Percentiles rank a stretch among this genome's conserved stretches.
Evolutionary conservation across 2,329 filamentous ascomycete genomes (phyloP).

Genomic region (Phialocephala subalpina): DNA sequence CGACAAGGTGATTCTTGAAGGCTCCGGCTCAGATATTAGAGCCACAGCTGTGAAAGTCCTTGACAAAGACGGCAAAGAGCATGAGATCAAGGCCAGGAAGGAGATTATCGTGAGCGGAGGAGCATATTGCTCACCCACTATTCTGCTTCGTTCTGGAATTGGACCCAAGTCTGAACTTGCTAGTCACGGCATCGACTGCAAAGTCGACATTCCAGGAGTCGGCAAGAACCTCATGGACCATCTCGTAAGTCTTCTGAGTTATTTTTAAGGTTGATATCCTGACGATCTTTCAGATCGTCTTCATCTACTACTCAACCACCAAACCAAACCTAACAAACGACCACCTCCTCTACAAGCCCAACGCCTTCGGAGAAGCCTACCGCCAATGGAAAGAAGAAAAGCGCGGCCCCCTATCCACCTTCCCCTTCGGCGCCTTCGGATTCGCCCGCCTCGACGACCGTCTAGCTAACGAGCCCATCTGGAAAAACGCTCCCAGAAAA

Average conservation of each 20-base stretch:
- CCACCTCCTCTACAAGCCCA: constrained; percentile 61
- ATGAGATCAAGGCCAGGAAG: constrained; percentile 50
- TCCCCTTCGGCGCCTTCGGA: constrained; percentile 69
- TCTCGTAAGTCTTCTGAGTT: constrained; percentile 46
- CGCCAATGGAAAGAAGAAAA: constrained; percentile 65
- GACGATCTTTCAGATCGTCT: constrained; percentile 58
- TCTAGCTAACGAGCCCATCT: constrained; percentile 60
- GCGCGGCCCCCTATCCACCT: constrained; percentile 63
- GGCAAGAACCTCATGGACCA: constrained; percentile 69
- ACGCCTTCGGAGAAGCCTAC: constrained; percentile 59
- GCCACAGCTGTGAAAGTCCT: constrained; percentile 56
- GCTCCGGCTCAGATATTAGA: constrained; percentile 44
- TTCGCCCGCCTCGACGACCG: constrained; percentile 69
- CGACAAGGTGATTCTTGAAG: constrained; percentile 59
- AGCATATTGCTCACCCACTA: constrained; percentile 54
- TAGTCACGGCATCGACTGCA: constrained; percentile 56
- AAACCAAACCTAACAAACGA: constrained; percentile 62
- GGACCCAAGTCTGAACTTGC: constrained; percentile 51
- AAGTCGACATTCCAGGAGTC: constrained; percentile 67
- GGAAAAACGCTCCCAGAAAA: constrained; percentile 57
- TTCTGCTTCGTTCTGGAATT: constrained; percentile 56
- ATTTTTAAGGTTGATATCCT: too few species aligned
- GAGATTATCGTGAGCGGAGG: constrained; percentile 59
- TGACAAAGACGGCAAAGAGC: constrained; percentile 49
- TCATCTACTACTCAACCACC: constrained; percentile 67